Evolutionary conservation across 2,329 filamentous ascomycete genomes (phyloP).

Genomic region (Beauveria sp.): DNA sequence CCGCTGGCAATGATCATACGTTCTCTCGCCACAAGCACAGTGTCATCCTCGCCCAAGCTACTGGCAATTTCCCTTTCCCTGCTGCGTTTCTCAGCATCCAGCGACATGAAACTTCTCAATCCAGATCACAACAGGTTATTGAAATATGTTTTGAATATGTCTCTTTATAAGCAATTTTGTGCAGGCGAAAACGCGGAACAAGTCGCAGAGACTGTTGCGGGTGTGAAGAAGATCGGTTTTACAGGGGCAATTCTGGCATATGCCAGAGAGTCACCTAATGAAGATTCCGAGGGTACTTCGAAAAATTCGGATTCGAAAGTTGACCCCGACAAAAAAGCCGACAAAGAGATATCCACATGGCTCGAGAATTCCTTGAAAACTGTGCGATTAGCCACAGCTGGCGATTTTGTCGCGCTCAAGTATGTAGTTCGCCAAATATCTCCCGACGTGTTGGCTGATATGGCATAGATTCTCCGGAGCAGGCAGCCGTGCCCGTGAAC

Average conservation of each 20-base stretch:
- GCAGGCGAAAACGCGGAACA: constrained; percentile 34
- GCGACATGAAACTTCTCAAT: constrained; percentile 22
- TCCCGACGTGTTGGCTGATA: neutral
- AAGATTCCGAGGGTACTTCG: neutral
- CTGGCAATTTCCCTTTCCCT: neutral
- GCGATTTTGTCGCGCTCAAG: constrained; percentile 10
- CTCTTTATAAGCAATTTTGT: constrained; percentile 50
- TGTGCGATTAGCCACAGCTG: neutral
- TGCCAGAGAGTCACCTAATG: neutral
- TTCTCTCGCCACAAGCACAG: neutral
- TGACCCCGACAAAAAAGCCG: neutral
- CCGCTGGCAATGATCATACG: constrained; percentile 1
- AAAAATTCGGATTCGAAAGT: neutral
- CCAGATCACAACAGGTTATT: constrained; percentile 44
- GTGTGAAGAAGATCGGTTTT: neutral
- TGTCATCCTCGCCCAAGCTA: neutral
- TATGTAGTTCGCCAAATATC: neutral
- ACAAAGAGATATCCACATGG: neutral
- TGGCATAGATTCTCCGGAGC: constrained; percentile 1
- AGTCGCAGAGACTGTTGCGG: neutral
- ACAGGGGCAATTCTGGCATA: constrained; percentile 4
- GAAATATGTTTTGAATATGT: constrained; percentile 38
- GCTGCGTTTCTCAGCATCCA: neutral
- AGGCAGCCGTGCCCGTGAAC: neutral
- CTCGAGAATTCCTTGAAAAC: constrained; percentile 2